Conservation (phyloP, 176 grass and related monocot genomes). For the Typha latifolia region DNA sequence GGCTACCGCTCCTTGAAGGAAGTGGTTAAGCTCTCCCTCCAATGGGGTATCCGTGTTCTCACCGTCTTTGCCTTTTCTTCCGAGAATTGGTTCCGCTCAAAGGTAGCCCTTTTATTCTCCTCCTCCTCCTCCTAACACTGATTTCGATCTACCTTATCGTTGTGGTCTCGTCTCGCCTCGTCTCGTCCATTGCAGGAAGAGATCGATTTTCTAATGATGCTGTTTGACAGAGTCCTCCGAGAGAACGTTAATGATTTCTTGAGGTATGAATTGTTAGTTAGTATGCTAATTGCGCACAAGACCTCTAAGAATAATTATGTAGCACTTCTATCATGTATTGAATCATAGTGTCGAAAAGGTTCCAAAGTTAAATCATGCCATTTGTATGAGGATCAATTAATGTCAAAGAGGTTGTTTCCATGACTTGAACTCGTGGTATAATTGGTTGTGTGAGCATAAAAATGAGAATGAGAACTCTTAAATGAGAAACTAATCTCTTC, state of each 20-base stretch:
- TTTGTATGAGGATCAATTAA: too few relatives aligned
- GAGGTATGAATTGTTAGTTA: constrained; percentile 19
- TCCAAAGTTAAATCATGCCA: too few relatives aligned
- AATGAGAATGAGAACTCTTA: too few relatives aligned
- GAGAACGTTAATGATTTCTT: constrained; percentile 31
- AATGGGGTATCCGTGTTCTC: constrained; percentile 48
- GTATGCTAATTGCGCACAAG: not conserved
- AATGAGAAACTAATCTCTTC: too few relatives aligned
- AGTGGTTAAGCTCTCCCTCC: constrained; percentile 33
- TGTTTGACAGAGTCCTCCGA: constrained; percentile 44
- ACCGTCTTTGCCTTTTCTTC: constrained; percentile 72
- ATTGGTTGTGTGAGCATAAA: too few relatives aligned
- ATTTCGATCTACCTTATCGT: too few relatives aligned
- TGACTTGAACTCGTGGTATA: too few relatives aligned
- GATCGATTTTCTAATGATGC: constrained; percentile 50
- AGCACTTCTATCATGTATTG: too few relatives aligned
- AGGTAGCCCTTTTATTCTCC: constrained; percentile 61
- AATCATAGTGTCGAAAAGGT: too few relatives aligned
- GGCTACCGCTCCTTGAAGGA: constrained; percentile 51
- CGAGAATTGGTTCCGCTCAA: constrained; percentile 75
- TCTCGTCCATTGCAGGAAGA: constrained; percentile 34
- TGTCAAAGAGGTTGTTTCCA: too few relatives aligned
- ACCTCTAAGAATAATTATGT: too few relatives aligned
- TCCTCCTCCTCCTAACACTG: constrained; percentile 16
- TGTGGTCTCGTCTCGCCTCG: not conserved